A percentile compares a stretch with the other conserved stretches of the same genome.
These are phyloP conservation scores for Colletotrichum tamarilloi DNA, from an alignment of 2,329 filamentous ascomycete genomes.

Conservation along the genomic window DNA sequence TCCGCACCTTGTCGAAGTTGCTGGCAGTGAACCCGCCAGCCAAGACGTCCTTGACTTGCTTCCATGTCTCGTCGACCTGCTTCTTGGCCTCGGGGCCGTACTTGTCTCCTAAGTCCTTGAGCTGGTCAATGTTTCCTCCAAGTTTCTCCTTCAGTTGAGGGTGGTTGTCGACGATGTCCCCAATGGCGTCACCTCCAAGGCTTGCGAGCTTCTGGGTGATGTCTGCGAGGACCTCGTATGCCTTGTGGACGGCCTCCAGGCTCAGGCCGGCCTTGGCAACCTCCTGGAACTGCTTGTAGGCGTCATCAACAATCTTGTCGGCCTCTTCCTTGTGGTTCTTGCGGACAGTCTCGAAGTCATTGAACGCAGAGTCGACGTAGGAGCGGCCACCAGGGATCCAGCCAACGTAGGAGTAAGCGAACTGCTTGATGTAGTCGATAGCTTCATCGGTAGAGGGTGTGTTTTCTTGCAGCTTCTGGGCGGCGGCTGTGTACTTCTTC, in stretches of 20 bases:
- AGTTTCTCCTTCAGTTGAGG: constrained; percentile 79
- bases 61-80: constrained; percentile 78
- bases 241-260: constrained; percentile 69
- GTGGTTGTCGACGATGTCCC: constrained; percentile 78
- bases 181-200: constrained; percentile 71
- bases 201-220: constrained; percentile 68
- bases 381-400: constrained; percentile 78
- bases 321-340: constrained; percentile 77
- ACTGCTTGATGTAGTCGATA: constrained; percentile 72
- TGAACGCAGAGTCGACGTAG: constrained; percentile 77
- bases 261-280: constrained; percentile 70
- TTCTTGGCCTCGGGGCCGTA: constrained; percentile 83
- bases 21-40: constrained; percentile 67
- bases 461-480: constrained; percentile 69
- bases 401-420: constrained; percentile 74
- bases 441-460: constrained; percentile 76
- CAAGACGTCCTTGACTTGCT: constrained; percentile 72
- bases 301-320: constrained; percentile 73
- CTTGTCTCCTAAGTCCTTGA: constrained; percentile 76
- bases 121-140: constrained; percentile 73
- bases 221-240: constrained; percentile 72
- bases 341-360: constrained; percentile 76
- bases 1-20: constrained; percentile 66
- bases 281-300: constrained; percentile 74
- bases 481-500: constrained; percentile 68